These are phyloP conservation scores for Stagonosporopsis cucurbitacearum DNA, from an alignment of 2,329 filamentous ascomycete species.

Conservation along the genomic window DNA sequence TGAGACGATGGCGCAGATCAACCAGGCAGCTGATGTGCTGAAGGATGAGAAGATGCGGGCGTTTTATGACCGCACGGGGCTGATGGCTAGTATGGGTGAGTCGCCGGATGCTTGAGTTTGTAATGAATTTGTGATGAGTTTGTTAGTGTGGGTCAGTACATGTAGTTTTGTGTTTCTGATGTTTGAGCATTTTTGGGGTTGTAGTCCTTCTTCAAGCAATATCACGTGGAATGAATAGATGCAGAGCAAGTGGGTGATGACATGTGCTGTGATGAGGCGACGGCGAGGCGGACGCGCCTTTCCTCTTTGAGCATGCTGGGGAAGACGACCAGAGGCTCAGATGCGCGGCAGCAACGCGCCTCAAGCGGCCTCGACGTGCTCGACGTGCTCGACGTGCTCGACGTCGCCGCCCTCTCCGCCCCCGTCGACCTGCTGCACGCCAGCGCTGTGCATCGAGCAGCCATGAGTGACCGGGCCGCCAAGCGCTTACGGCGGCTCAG, in stretches of 20 bases:
- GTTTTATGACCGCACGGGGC: constrained; percentile 28
- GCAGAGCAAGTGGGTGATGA: too few relatives aligned
- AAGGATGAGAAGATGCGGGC: constrained; percentile 18
- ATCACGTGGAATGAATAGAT: too few relatives aligned
- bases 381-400: constrained; percentile 5
- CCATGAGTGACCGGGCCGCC: constrained; percentile 42
- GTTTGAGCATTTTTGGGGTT: too few relatives aligned
- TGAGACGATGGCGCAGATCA: constrained; percentile 32
- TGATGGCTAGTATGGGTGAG: not conserved
- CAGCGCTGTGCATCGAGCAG: not conserved
- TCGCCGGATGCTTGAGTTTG: not conserved
- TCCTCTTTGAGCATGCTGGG: constrained; percentile 13
- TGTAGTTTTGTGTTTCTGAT: too few relatives aligned
- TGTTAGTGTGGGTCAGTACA: too few relatives aligned
- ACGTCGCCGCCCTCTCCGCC: not conserved
- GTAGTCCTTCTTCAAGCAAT: too few relatives aligned
- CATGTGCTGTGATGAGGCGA: too few relatives aligned
- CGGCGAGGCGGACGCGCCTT: constrained; percentile 17
- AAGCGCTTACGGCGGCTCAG: constrained; percentile 52
- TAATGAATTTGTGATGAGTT: too few relatives aligned
- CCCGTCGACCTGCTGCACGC: not conserved
- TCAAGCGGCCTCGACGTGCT: constrained; percentile 3
- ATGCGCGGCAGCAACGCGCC: constrained; percentile 12
- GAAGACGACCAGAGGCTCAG: constrained; percentile 11
- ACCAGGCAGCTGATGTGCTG: constrained; percentile 29